Evolutionary conservation across 2,329 filamentous ascomycete species (phyloP).

Genomic region (Pseudocercospora fuligena): DNA sequence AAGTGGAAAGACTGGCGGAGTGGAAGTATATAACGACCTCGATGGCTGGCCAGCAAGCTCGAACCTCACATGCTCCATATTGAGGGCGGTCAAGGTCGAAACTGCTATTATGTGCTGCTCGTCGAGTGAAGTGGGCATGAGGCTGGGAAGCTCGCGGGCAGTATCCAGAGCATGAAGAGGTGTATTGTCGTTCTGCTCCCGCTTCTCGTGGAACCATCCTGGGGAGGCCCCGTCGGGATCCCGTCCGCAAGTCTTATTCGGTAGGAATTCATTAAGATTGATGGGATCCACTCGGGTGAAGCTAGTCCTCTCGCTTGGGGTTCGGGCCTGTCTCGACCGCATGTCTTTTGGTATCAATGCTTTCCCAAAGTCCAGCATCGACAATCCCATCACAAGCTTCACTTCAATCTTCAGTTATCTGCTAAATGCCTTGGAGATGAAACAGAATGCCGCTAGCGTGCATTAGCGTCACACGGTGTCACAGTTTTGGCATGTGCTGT

Average conservation of each 20-base stretch:
- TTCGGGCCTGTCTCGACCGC: background rate
- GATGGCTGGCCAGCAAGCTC: background rate
- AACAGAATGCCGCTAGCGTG: constrained; percentile 9
- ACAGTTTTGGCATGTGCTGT: constrained; percentile 27
- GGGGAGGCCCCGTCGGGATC: background rate
- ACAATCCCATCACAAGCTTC: constrained; percentile 1
- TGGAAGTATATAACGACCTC: background rate
- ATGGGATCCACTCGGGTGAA: background rate
- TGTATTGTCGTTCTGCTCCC: background rate
- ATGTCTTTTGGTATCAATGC: background rate
- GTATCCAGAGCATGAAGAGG: background rate
- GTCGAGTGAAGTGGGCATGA: background rate
- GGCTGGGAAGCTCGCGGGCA: background rate
- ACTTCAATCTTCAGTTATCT: background rate
- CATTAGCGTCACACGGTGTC: constrained; percentile 21
- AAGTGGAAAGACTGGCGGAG: background rate
- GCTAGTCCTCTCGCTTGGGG: background rate
- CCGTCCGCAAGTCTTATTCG: background rate
- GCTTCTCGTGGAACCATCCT: background rate
- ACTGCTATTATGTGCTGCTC: constrained; percentile 6
- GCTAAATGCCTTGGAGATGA: background rate
- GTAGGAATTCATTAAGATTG: background rate
- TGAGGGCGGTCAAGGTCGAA: background rate
- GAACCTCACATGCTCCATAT: constrained; percentile 2
- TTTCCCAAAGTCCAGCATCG: background rate